phyloP scores from a whole-genome alignment of 495 filamentous ascomycete species.

The Alectoria sarmentosa region DNA sequence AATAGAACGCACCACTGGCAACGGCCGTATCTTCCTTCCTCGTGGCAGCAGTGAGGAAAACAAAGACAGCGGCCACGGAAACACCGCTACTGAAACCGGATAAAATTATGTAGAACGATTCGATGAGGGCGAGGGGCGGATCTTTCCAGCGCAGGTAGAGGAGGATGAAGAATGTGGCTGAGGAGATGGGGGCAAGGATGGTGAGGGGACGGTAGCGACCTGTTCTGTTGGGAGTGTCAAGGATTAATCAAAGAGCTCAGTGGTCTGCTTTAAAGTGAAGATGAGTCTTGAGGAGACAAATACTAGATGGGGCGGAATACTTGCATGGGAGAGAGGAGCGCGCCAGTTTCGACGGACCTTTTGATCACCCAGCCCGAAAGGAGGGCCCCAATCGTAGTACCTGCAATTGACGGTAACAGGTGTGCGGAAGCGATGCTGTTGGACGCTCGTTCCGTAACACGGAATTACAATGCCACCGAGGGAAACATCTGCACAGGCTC shows the following conservation, averaged over 20 bases:
- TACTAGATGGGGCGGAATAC: too few relatives aligned
- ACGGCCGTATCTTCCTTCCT: background rate
- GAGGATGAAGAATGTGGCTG: background rate
- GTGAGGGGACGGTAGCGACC: background rate
- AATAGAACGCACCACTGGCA: background rate
- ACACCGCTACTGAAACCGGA: background rate
- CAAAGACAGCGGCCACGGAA: background rate
- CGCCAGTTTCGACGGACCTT: background rate
- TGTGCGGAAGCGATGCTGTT: background rate
- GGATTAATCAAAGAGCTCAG: background rate
- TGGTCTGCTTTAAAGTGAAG: background rate
- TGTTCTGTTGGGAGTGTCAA: background rate
- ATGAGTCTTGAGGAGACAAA: too few relatives aligned
- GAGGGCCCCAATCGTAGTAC: background rate
- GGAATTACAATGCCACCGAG: background rate
- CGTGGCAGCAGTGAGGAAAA: background rate
- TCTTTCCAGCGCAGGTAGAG: too few relatives aligned
- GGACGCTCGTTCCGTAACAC: background rate
- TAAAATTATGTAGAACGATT: background rate
- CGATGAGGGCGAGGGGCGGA: too few relatives aligned
- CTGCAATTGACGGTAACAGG: background rate
- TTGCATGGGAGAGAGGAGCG: too few relatives aligned
- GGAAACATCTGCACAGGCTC: background rate
- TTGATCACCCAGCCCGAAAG: background rate
- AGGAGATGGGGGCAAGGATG: background rate